These are phyloP conservation scores for Corinectria fuckeliana DNA, from an alignment of 2,329 filamentous ascomycete species.

Conservation along the genomic window DNA sequence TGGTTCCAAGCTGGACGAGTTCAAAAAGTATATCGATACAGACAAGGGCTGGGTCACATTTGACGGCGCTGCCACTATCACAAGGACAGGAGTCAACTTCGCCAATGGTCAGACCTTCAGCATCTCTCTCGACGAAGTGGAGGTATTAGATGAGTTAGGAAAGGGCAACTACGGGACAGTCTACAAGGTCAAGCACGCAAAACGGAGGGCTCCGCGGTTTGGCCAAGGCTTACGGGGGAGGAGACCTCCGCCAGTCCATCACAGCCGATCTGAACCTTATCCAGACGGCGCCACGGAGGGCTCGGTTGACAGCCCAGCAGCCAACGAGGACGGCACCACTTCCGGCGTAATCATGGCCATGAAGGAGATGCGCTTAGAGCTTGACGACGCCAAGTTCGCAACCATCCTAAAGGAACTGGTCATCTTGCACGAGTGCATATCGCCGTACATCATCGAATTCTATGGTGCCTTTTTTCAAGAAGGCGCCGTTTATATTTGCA, in stretches of 20 bases:
- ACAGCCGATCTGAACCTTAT: slow-evolving; percentile 46
- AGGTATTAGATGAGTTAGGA: slow-evolving; percentile 89
- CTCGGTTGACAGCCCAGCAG: slow-evolving; percentile 38
- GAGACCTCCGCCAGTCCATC: slow-evolving; percentile 49
- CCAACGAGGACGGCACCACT: slow-evolving; percentile 53
- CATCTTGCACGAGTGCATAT: slow-evolving; percentile 92
- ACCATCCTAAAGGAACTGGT: slow-evolving; percentile 98
- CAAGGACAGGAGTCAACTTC: slow-evolving; percentile 90
- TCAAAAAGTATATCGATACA: slow-evolving; percentile 84
- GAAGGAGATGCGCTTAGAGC: slow-evolving; percentile 96
- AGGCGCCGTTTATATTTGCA: slow-evolving; percentile 98
- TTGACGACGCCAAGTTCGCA: slow-evolving; percentile 95
- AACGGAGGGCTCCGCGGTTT: slow-evolving; percentile 64
- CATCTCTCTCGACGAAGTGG: slow-evolving; percentile 95
- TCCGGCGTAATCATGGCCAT: slow-evolving; percentile 94
- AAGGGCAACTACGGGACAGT: slow-evolving; percentile 99
- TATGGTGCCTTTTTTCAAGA: slow-evolving; percentile 99
- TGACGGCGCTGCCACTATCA: slow-evolving; percentile 89
- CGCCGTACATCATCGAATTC: slow-evolving; percentile 97
- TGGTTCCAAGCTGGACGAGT: slow-evolving; percentile 63
- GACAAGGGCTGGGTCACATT: slow-evolving; percentile 92
- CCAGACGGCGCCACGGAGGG: slow-evolving; percentile 40
- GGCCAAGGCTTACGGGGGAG: slow-evolving; percentile 63
- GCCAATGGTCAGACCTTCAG: slow-evolving; percentile 86
- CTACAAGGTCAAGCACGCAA: slow-evolving; percentile 91